Percentiles rank a stretch among this genome's conserved stretches.
These are phyloP conservation scores for Pyrus hybrid DNA, from an alignment of 331 rosid species.

Conservation along the genomic window DNA sequence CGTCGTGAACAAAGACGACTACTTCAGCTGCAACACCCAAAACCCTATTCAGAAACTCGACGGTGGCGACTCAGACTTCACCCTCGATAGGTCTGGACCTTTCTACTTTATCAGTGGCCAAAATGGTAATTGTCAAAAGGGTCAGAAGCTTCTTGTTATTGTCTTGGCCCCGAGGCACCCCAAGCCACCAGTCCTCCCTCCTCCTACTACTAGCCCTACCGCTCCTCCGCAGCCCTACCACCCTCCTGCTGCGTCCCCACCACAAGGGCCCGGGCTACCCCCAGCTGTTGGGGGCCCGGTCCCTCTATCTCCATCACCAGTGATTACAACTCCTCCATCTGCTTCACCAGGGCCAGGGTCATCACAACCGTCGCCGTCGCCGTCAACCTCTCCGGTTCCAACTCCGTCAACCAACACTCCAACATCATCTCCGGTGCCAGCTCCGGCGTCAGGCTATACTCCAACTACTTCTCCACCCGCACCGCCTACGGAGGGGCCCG, in stretches of 20 bases:
- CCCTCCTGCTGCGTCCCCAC: not conserved
- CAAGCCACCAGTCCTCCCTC: not conserved
- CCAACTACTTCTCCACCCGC: not conserved
- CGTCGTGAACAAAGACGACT: conserved; percentile 62
- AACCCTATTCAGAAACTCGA: conserved; percentile 54
- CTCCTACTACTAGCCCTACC: not conserved
- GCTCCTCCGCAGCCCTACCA: not conserved
- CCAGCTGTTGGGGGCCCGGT: not conserved
- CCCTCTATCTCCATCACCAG: not conserved
- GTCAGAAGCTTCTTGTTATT: conserved; percentile 56
- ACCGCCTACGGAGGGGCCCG: not conserved
- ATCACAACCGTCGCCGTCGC: not conserved
- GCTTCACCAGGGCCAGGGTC: conserved; percentile 3
- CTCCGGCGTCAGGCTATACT: not conserved
- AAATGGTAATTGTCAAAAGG: conserved; percentile 47
- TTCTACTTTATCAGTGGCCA: conserved; percentile 67
- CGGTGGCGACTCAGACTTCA: conserved; percentile 55
- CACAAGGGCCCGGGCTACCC: not conserved
- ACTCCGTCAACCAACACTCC: not conserved
- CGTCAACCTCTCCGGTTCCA: not conserved
- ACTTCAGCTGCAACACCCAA: conserved; percentile 50
- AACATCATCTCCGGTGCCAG: not conserved
- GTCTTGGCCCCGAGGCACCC: conserved; percentile 43
- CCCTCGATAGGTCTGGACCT: conserved; percentile 54
- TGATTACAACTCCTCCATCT: not conserved